Conservation (phyloP, 2,329 filamentous ascomycete genomes). For the Verticillium zaregamsianum region DNA sequence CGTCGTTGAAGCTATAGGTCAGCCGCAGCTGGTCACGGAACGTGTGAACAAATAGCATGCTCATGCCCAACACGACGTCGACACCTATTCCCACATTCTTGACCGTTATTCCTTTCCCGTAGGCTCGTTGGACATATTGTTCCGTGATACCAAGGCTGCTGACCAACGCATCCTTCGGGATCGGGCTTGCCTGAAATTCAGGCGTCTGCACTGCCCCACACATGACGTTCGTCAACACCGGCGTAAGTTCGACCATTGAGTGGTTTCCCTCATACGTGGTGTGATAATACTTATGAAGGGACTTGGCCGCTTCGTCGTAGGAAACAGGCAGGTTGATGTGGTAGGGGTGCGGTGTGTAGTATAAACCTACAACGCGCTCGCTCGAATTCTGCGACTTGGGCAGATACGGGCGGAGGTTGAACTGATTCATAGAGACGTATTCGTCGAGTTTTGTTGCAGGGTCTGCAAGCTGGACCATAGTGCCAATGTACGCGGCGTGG, state of each 20-base stretch:
- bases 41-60: slow-evolving; percentile 19
- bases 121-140: too few species aligned
- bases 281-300: too few species aligned
- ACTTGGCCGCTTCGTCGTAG: too few species aligned
- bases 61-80: slow-evolving; percentile 20
- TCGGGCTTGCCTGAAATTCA: slow-evolving; percentile 15
- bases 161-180: slow-evolving; percentile 18
- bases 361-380: too few species aligned
- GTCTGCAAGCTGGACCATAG: slow-evolving; percentile 15
- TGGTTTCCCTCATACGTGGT: too few species aligned
- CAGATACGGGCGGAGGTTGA: slow-evolving; percentile 20
- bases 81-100: slow-evolving; percentile 14
- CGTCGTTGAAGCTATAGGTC: slow-evolving; percentile 21
- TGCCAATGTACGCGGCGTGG: slow-evolving; percentile 11
- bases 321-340: too few species aligned
- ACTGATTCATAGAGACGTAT: slow-evolving; percentile 18
- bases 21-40: slow-evolving; percentile 18
- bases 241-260: slow-evolving; percentile 12
- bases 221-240: slow-evolving; percentile 13
- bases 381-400: slow-evolving; percentile 14
- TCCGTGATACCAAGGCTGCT: slow-evolving; percentile 18
- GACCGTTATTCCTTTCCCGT: too few species aligned
- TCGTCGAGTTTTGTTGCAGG: slow-evolving; percentile 13
- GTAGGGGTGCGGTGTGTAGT: too few species aligned
- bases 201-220: slow-evolving; percentile 14